A percentile compares a stretch with the other conserved stretches of the same genome.
These are phyloP conservation scores for Umbelopsis isabellina DNA, from an alignment of 192 early-diverging fungal genomes.

Conservation along the genomic window DNA sequence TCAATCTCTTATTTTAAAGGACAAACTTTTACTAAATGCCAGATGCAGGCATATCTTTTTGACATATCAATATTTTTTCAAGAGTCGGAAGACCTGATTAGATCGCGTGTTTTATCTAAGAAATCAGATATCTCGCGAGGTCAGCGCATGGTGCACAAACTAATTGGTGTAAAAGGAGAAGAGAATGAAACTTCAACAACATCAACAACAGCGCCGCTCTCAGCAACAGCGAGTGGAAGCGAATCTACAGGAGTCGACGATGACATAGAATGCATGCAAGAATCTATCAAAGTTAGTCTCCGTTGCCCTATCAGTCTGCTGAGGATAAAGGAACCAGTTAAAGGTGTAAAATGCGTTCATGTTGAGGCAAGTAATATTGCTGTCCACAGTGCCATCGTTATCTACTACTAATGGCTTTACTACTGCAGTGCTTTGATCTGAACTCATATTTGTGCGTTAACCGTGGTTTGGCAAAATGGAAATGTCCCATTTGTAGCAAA, in stretches of 20 bases:
- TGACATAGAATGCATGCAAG: constrained; percentile 23
- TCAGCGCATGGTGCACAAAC: constrained; percentile 8
- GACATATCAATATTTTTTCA: background rate
- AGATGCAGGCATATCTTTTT: constrained; percentile 2
- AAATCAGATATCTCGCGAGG: background rate
- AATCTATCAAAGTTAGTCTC: constrained; percentile 23
- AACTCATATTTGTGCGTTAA: constrained; percentile 8
- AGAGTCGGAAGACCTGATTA: constrained; percentile 18
- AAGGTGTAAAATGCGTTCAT: constrained; percentile 26
- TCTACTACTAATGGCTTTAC: background rate
- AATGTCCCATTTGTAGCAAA: constrained; percentile 25
- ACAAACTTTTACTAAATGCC: background rate
- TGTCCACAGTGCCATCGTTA: background rate
- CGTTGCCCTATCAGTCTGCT: constrained; percentile 28
- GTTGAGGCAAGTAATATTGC: constrained; percentile 26
- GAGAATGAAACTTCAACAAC: background rate
- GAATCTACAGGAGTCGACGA: constrained; percentile 11
- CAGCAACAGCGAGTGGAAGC: background rate
- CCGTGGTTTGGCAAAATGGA: constrained; percentile 10
- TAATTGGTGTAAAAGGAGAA: background rate
- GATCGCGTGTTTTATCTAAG: background rate
- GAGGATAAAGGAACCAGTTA: constrained; percentile 34
- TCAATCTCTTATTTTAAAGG: background rate
- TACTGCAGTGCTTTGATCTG: constrained; percentile 17
- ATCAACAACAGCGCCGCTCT: background rate